Base-by-base conservation (phyloP, 306 rosid genomes). In the Prunus mongolica region DNA sequence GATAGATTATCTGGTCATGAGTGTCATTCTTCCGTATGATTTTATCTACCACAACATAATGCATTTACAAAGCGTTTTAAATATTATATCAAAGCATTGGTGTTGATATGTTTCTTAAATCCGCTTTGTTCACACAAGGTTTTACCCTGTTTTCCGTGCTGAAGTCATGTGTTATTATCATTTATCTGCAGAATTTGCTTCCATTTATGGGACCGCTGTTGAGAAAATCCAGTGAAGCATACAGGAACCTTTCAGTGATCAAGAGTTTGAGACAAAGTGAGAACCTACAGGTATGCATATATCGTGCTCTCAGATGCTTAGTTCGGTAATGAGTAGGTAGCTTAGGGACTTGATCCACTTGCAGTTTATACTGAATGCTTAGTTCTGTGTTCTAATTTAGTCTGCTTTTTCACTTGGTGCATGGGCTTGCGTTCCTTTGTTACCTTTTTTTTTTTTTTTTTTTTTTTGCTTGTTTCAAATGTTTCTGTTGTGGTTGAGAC, bases 161-260 rank as follows among this genome's bases (percentile, higher is more conserved):
- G 70, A 78, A 77, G 69, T 24, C 22, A 25, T 12, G 44, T 77
- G 16, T 67, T 70, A 22, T 14, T 72, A 44, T 74, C 16, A 47
- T 81, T 78, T 71, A 65, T 86, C 58, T 82, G 87, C 97, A 96
- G 99, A 88, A 92, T 81, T 84, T 96, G 86, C 91, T 88, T 78
- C 92, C 95, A 61, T 96, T 96, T 86, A 87, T 96, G 79, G 98
- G 90, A 75, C 98, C 99, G n/a, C 97, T 96, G 75, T 63, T 91
- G 80, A 87, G 89, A 79, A 96, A 96, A 87, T 96, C 98, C 73
- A 86, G 97, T 86, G 98, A 92, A 82, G 87, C 94, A 58, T 82
- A 88, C 86, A 89, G 99, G 80, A 92, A 92, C 75, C 90, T 76
- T 74, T 89, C 88, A 9, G 99, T 96, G 75, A 92, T 96, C 83